Conservation (phyloP, 768 basidiomycete genomes). For the Mycena galopus region DNA sequence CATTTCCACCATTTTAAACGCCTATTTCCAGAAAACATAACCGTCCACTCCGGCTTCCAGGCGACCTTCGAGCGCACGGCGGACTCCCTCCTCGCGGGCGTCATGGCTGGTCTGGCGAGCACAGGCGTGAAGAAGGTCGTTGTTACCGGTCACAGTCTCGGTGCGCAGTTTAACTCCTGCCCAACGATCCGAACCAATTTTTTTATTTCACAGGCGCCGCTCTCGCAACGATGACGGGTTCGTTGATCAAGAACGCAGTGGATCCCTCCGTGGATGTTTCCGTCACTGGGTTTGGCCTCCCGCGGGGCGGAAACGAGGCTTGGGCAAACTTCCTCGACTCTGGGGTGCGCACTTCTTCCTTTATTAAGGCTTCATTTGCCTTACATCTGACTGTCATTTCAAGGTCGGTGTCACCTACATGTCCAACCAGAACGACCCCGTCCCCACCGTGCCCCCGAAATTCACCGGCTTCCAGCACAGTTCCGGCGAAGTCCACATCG, state of each 20-base stretch:
- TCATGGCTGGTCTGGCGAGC: slow-evolving; percentile 44
- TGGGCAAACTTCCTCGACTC: slow-evolving; percentile 60
- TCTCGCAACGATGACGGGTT: slow-evolving; percentile 58
- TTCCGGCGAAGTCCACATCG: slow-evolving; percentile 56
- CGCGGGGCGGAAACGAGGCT: slow-evolving; percentile 57
- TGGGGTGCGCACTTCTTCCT: slow-evolving; percentile 34
- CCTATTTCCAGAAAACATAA: slow-evolving; percentile 30
- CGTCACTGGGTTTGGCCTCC: slow-evolving; percentile 57
- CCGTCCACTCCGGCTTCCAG: slow-evolving; percentile 57
- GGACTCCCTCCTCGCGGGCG: slow-evolving; percentile 47
- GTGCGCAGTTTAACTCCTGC: slow-evolving; percentile 31
- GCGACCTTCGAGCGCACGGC: slow-evolving; percentile 55
- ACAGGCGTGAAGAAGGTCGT: slow-evolving; percentile 50
- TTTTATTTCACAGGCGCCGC: slow-evolving; percentile 42
- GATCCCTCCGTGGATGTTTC: slow-evolving; percentile 49
- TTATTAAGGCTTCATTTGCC: neutral
- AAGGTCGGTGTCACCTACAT: slow-evolving; percentile 47
- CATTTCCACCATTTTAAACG: neutral
- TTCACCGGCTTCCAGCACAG: slow-evolving; percentile 53
- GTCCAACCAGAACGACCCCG: slow-evolving; percentile 58
- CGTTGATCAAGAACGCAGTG: slow-evolving; percentile 54
- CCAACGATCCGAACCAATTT: neutral
- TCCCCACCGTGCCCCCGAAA: slow-evolving; percentile 55
- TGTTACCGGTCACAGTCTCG: slow-evolving; percentile 58
- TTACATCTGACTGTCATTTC: neutral